Conservation (phyloP, 108 stramenopile species). For the Nitzschia palea region DNA sequence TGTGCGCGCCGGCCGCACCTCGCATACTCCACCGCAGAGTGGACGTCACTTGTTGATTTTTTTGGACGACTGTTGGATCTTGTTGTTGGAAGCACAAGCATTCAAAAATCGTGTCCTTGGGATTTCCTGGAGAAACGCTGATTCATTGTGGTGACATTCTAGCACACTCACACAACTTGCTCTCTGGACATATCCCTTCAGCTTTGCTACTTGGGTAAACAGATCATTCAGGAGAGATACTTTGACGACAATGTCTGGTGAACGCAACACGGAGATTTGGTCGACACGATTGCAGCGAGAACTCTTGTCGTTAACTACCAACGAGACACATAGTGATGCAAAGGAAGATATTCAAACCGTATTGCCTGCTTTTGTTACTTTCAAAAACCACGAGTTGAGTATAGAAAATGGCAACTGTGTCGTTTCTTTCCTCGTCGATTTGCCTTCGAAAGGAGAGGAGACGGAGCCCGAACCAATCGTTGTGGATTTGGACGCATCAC, state of each 20-base stretch:
- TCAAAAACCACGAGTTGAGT: constrained; percentile 63
- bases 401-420: constrained; percentile 73
- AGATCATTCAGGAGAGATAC: too few relatives aligned
- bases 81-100: background rate
- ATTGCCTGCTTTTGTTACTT: constrained; percentile 72
- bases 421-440: constrained; percentile 68
- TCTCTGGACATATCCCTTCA: too few relatives aligned
- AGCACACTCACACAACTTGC: too few relatives aligned
- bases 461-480: constrained; percentile 32
- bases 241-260: background rate
- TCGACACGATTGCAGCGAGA: constrained; percentile 83
- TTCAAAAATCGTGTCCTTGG: too few relatives aligned
- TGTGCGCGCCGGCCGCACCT: background rate
- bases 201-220: too few relatives aligned
- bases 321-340: constrained; percentile 59
- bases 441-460: constrained; percentile 22
- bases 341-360: constrained; percentile 33
- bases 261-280: constrained; percentile 83
- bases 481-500: constrained; percentile 67
- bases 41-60: background rate
- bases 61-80: background rate
- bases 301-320: constrained; percentile 74
- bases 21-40: background rate
- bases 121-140: too few relatives aligned
- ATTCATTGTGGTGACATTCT: too few relatives aligned